Percentiles rank a stretch among this genome's conserved stretches.
phyloP scores from a whole-genome alignment of 805 yeast species.

The Yamadazyma sp. region DNA sequence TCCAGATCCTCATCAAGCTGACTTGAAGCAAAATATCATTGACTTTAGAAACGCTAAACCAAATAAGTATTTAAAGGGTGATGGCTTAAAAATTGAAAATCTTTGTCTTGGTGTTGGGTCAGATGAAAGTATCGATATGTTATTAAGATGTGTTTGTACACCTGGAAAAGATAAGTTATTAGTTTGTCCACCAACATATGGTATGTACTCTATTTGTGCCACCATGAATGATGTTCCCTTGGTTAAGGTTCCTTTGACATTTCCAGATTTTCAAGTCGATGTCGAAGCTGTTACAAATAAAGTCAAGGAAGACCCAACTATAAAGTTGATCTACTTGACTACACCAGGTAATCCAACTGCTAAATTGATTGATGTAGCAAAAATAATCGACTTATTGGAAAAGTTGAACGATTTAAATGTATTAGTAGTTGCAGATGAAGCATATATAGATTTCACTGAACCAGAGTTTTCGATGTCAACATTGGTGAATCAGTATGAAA shows the following conservation, averaged over 20 bases:
- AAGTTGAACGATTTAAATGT: slow-evolving; percentile 64
- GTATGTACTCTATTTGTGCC: slow-evolving; percentile 94
- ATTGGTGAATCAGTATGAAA: slow-evolving; percentile 75
- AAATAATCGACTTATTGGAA: slow-evolving; percentile 38
- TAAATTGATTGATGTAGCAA: slow-evolving; percentile 46
- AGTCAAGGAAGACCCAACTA: slow-evolving; percentile 52
- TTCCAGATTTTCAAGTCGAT: slow-evolving; percentile 55
- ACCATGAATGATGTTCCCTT: slow-evolving; percentile 82
- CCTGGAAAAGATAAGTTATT: slow-evolving; percentile 84
- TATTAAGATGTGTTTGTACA: slow-evolving; percentile 76
- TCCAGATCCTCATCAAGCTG: slow-evolving; percentile 94
- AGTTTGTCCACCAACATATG: slow-evolving; percentile 93
- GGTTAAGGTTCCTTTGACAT: slow-evolving; percentile 64
- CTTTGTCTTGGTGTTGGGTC: slow-evolving; percentile 95
- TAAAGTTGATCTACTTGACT: slow-evolving; percentile 79
- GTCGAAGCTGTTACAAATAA: slow-evolving; percentile 51
- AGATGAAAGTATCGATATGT: slow-evolving; percentile 89
- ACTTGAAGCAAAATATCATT: slow-evolving; percentile 68
- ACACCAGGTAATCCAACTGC: slow-evolving; percentile 99
- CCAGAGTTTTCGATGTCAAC: slow-evolving; percentile 57
- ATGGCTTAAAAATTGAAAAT: slow-evolving; percentile 55
- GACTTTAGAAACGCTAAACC: slow-evolving; percentile 63
- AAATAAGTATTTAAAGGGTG: slow-evolving; percentile 13
- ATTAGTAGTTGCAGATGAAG: slow-evolving; percentile 86
- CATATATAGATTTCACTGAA: slow-evolving; percentile 80